These are phyloP conservation scores for Myochromella boudieri DNA, from an alignment of 768 basidiomycete genomes.

Conservation along the genomic window DNA sequence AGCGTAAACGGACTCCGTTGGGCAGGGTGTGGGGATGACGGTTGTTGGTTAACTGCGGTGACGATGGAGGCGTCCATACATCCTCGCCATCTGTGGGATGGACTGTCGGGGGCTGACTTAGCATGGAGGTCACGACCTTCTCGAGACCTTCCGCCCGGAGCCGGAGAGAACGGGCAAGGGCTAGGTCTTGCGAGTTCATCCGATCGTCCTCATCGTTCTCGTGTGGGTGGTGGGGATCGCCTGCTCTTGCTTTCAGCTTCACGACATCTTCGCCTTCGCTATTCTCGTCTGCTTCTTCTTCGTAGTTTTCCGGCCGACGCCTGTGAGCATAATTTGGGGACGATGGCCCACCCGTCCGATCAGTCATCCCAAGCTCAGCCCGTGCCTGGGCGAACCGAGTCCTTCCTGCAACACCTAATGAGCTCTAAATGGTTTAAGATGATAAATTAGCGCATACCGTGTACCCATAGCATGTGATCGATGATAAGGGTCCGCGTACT, in stretches of 20 bases:
- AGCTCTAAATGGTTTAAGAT: not conserved
- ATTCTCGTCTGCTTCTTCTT: constrained; percentile 66
- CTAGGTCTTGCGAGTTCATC: constrained; percentile 56
- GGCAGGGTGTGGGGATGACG: constrained; percentile 56
- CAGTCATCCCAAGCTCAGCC: constrained; percentile 84
- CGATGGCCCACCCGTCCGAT: constrained; percentile 69
- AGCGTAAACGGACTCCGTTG: constrained; percentile 76
- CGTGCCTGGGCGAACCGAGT: constrained; percentile 83
- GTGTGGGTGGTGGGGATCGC: constrained; percentile 41
- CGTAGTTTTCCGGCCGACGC: constrained; percentile 71
- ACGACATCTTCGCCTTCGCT: constrained; percentile 65
- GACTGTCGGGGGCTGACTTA: constrained; percentile 72
- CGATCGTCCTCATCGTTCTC: constrained; percentile 61
- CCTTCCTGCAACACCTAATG: constrained; percentile 37
- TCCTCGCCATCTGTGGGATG: constrained; percentile 59
- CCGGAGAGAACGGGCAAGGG: constrained; percentile 61
- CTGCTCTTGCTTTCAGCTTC: constrained; percentile 50
- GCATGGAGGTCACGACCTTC: constrained; percentile 79
- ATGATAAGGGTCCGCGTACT: constrained; percentile 86
- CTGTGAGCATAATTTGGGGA: constrained; percentile 62
- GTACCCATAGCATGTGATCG: constrained; percentile 86
- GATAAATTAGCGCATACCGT: constrained; percentile 37
- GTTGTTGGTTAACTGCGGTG: constrained; percentile 42
- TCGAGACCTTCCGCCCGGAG: constrained; percentile 80
- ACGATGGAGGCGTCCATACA: constrained; percentile 48